Percentiles rank a stretch among this genome's conserved stretches.
phyloP scores from a whole-genome alignment of 2,329 filamentous ascomycete species.

The Dactylellina parvicollis region DNA sequence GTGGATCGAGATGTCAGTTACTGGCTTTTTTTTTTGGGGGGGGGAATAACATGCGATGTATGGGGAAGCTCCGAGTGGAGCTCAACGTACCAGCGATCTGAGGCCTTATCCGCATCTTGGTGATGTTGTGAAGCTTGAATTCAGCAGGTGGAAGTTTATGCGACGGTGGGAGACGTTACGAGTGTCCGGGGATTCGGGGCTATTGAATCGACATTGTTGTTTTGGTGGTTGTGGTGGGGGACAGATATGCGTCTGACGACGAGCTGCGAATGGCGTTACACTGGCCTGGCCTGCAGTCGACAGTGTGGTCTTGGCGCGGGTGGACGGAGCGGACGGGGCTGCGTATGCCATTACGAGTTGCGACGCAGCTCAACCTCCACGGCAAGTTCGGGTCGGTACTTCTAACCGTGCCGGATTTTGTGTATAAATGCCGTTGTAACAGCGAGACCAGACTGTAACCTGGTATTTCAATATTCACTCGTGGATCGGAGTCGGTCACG shows the following conservation, averaged over 20 bases:
- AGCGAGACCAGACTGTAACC: no score
- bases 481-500: no score
- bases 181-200: background rate
- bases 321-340: background rate
- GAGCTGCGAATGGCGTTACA: conserved; percentile 19
- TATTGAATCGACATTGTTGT: conserved; percentile 28
- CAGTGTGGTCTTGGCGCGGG: conserved; percentile 27
- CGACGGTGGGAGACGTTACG: conserved; percentile 5
- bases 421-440: no score
- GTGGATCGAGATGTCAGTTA: conserved; percentile 10
- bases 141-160: background rate
- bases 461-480: no score
- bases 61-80: background rate
- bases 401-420: no score
- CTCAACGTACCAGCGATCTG: conserved; percentile 44
- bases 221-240: conserved; percentile 27
- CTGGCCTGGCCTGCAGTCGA: conserved; percentile 13
- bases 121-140: background rate
- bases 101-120: conserved; percentile 46
- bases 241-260: conserved; percentile 40
- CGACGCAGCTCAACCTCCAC: no score
- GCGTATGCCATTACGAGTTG: conserved; percentile 28
- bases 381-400: background rate
- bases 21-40: no score
- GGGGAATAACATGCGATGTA: background rate